Base-by-base conservation (phyloP, 2,329 filamentous ascomycete species). In the Aspergillus luchuensis region DNA sequence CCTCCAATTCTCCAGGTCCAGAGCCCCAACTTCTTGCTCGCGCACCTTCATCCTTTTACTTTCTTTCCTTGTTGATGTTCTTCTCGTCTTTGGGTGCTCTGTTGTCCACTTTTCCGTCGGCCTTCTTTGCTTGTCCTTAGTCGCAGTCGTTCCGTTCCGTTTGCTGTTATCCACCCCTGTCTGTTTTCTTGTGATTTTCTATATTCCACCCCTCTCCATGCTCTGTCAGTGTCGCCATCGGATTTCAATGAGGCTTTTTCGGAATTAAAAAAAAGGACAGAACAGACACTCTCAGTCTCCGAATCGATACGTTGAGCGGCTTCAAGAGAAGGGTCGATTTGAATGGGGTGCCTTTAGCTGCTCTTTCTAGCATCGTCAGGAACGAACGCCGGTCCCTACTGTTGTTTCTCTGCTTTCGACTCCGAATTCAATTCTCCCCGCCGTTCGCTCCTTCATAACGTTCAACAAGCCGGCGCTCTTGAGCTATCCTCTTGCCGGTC, bases 121-220 rank as follows among this genome's bases (percentile, higher is more conserved):
- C 15, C 33, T 28, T 25, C 49, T 23, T 53, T 45, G 41, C 23
- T 57, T 25, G 23, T 54, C 38, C 15, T 33, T 59, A 36, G 28
- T 56, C 15, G 53, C 21, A 33, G 21, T 45, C 39, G 41, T 47
- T 51, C 56, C 62, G 23, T 62, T 62, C 57, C 49, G 36, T 54
- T 58, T 54, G 53, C 58, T 60, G 52, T 53, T 50, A 57, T 57
- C 61, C 52, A 58, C 59, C 60, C 59, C 63, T 61, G 30, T 48
- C 53, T 65, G 52, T 62, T 64, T 59, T 56, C 59, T 23, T 61
- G 36, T 48, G 51, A 60, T 62, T 67, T 61, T 63, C 54, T 45
- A 61, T 56, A 48, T 59, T 56, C 19, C 23, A 47, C 15, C 30
- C 23, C 33, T 39, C 39, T 21, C 53, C 58, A 67, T 69, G 63